Percentiles rank a stretch among this genome's conserved stretches.
Evolutionary conservation across 1,284 basidiomycete genomes (phyloP).

Genomic region (Omphalotus olearius): DNA sequence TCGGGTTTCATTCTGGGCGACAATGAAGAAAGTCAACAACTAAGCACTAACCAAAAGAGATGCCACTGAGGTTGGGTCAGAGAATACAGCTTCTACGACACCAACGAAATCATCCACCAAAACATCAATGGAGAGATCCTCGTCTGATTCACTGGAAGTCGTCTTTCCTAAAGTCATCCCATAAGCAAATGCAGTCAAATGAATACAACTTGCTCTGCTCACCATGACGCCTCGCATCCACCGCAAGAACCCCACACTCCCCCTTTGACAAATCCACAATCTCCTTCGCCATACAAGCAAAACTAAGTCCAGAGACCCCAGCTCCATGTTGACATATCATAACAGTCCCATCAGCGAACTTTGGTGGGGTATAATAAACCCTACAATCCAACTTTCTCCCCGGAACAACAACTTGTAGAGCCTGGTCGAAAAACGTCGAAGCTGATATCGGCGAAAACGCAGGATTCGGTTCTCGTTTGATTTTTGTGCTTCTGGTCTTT

Average conservation of each 20-base stretch:
- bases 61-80: conserved; percentile 59
- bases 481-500: conserved; percentile 11
- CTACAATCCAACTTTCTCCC: conserved; percentile 61
- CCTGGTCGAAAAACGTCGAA: conserved; percentile 68
- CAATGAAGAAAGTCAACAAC: conserved; percentile 2
- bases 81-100: conserved; percentile 66
- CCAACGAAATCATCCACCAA: conserved; percentile 71
- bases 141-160: conserved; percentile 36
- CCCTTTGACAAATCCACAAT: conserved; percentile 58
- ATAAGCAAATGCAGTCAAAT: neutral
- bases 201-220: conserved; percentile 21
- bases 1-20: neutral
- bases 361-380: conserved; percentile 72
- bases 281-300: conserved; percentile 84
- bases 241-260: conserved; percentile 79
- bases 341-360: conserved; percentile 51
- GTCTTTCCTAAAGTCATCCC: conserved; percentile 52
- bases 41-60: conserved; percentile 62
- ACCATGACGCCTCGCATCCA: conserved; percentile 92
- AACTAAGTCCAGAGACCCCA: conserved; percentile 86
- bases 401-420: conserved; percentile 68
- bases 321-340: conserved; percentile 95
- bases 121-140: conserved; percentile 71
- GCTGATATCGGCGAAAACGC: conserved; percentile 74
- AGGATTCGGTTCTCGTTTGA: conserved; percentile 44